phyloP scores from a whole-genome alignment of 2,329 filamentous ascomycete genomes.

The Mollisia scopiformis region DNA sequence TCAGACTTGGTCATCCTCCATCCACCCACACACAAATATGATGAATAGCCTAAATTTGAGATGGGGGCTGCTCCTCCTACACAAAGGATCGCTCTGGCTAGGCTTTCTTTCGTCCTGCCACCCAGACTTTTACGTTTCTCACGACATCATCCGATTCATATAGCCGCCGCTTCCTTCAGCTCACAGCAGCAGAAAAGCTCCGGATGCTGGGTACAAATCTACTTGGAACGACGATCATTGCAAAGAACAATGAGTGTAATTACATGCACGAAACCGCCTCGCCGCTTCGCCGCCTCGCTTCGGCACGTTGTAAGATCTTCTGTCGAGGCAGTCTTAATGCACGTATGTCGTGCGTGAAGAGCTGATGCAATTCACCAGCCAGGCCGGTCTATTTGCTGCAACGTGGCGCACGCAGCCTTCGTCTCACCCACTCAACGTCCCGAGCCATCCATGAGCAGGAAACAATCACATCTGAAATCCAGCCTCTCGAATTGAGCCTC shows the following conservation, averaged over 20 bases:
- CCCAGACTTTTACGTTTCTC: not conserved
- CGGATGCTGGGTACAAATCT: not conserved
- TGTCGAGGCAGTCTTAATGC: no score
- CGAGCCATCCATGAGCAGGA: slow-evolving; percentile 1
- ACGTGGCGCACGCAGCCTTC: slow-evolving; percentile 16
- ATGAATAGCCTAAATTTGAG: no score
- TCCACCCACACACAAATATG: no score
- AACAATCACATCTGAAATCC: slow-evolving; percentile 4
- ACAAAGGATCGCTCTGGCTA: not conserved
- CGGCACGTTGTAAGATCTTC: no score
- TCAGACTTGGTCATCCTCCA: no score
- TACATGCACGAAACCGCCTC: not conserved
- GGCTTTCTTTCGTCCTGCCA: not conserved
- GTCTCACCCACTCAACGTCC: slow-evolving; percentile 14
- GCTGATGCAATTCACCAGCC: slow-evolving; percentile 24
- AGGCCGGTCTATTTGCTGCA: slow-evolving; percentile 18
- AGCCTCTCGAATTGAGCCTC: slow-evolving; percentile 7
- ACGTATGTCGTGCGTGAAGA: slow-evolving; percentile 25
- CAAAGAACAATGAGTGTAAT: slow-evolving; percentile 6
- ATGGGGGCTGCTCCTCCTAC: no score
- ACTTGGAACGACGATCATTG: not conserved
- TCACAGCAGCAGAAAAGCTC: slow-evolving; percentile 8
- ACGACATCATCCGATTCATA: slow-evolving; percentile 13
- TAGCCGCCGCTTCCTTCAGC: slow-evolving; percentile 11
- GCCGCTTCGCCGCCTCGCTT: no score